Evolutionary conservation across 2,329 filamentous ascomycete genomes (phyloP), one percentile per base, ranked within the genome.

Genomic region (Scytalidium sp.): DNA sequence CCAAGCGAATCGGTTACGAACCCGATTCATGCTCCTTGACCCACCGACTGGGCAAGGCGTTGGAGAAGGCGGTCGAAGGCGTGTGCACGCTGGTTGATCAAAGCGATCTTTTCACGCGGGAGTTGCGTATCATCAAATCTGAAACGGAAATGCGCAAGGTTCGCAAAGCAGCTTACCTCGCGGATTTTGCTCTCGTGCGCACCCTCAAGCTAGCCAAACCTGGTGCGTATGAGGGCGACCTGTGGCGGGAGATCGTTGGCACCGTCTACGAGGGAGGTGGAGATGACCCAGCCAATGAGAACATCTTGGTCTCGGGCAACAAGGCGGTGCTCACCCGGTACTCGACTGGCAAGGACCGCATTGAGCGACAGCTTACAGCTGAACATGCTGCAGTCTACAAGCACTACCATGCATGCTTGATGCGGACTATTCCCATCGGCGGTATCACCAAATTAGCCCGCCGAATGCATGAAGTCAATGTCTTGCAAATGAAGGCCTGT

Each of bases 11-110:
- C 25, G 64, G 64, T 27, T 66, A 66, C 46, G 63, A 66, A 20
- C 45, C 45, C 9, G 69, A 75, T 51, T 72, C 71, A 10, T 61
- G 64, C 48, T 58, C 62, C 17, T 56, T 74, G 42, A 66, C 64
- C 17, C 60, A 64, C 20, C 63, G 64, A 19, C 57, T 74, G 2
- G 60, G 66, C 25, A 59, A 61, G 15, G 54, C 63, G 13, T 60
- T 72, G 20, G 50, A 58, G 10, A 57, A 63, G 39, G 70, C 70
- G 1, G 68, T 71, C 32, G 43, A 50, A 3, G 64, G 45, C 21
- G 20, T 47, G 22, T 65, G 62, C 29, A 64, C 58, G 1, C 49
- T 66, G 2, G 58, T 66, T 10, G 62, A 64, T 29, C 59, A 64
- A 40, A 65, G 62, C 52, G 51, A 60, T 43, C 48, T 66, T n/a